These are phyloP conservation scores for Triticum turgidum DNA, from an alignment of 176 grass and related monocot species.

Conservation along the genomic window DNA sequence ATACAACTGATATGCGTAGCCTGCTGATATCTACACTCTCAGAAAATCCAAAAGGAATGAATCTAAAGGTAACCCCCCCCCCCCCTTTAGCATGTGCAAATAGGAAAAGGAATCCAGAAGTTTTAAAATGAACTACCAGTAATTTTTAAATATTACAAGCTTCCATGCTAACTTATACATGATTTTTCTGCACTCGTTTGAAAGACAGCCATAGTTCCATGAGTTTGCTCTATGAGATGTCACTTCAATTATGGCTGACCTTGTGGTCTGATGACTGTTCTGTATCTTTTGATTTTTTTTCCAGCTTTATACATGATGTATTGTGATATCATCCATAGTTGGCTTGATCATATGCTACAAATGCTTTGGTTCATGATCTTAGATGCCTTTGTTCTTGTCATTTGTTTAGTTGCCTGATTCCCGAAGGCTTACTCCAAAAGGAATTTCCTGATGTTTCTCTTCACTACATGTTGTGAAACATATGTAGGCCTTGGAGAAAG, in stretches of 20 bases:
- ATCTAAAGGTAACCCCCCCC: constrained; percentile 66
- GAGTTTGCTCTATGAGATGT: no score
- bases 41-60: constrained; percentile 82
- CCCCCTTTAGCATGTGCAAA: not conserved
- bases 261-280: no score
- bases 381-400: constrained; percentile 12
- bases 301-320: constrained; percentile 1
- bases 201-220: not conserved
- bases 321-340: constrained; percentile 8
- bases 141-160: not conserved
- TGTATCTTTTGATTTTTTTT: no score
- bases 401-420: constrained; percentile 11
- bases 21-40: constrained; percentile 72
- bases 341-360: constrained; percentile 2
- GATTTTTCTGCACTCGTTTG: not conserved
- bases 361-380: constrained; percentile 1
- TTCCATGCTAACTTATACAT: not conserved
- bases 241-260: no score
- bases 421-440: not conserved
- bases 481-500: constrained; percentile 89
- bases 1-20: constrained; percentile 50
- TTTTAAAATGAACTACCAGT: not conserved
- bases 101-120: not conserved
- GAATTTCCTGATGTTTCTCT: constrained; percentile 21
- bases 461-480: constrained; percentile 15